Evolutionary conservation across 1,139 yeast genomes (phyloP).

Genomic region (Scheffersomyces cryptocercus): DNA sequence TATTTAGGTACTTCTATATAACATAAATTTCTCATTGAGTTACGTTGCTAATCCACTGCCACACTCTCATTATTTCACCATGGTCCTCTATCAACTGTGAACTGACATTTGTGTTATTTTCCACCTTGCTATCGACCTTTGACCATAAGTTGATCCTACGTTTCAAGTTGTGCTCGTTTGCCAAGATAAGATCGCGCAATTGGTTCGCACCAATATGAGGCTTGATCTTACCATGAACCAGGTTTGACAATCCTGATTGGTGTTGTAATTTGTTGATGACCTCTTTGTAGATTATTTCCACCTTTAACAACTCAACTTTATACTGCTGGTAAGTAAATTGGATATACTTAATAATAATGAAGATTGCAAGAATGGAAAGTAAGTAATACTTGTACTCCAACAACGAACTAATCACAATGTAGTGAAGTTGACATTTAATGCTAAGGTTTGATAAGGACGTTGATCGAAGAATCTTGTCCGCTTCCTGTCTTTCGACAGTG

Average conservation of each 20-base stretch:
- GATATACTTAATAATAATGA: slow-evolving; percentile 20
- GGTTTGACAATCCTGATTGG: slow-evolving; percentile 38
- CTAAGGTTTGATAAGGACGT: slow-evolving; percentile 68
- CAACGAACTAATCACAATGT: slow-evolving; percentile 52
- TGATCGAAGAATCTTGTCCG: slow-evolving; percentile 65
- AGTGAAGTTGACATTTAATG: slow-evolving; percentile 59
- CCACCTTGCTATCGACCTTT: slow-evolving; percentile 59
- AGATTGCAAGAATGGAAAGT: slow-evolving; percentile 21
- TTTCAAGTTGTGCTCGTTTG: slow-evolving; percentile 43
- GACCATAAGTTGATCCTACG: slow-evolving; percentile 62
- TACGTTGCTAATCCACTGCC: slow-evolving; percentile 79
- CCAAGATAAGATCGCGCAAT: slow-evolving; percentile 68
- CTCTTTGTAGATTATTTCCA: slow-evolving; percentile 40
- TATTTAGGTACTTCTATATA: neutral
- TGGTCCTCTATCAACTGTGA: slow-evolving; percentile 65
- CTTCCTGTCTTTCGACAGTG: slow-evolving; percentile 29
- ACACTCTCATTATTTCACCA: slow-evolving; percentile 85
- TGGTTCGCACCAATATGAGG: slow-evolving; percentile 73
- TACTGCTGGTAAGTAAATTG: slow-evolving; percentile 37
- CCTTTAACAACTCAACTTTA: slow-evolving; percentile 28
- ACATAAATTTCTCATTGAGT: slow-evolving; percentile 3
- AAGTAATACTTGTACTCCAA: slow-evolving; percentile 42
- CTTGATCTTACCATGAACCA: slow-evolving; percentile 31
- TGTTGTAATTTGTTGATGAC: slow-evolving; percentile 48
- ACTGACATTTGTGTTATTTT: slow-evolving; percentile 64